phyloP scores from a whole-genome alignment of 768 basidiomycete species.

The Lentinula aciculospora region DNA sequence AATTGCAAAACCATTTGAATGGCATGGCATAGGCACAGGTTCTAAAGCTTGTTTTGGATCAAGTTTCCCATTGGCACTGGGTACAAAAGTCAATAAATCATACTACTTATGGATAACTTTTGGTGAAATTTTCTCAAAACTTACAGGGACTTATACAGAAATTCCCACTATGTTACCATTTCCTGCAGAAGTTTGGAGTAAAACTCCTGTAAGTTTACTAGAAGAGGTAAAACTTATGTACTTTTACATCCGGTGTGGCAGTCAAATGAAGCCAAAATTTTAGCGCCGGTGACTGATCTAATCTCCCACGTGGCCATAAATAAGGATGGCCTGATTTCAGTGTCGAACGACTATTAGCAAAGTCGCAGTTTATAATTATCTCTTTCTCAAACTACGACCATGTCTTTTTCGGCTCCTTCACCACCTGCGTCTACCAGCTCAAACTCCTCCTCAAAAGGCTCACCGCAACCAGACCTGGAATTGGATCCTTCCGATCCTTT shows the following conservation, averaged over 20 bases:
- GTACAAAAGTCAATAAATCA: no score
- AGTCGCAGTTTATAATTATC: neutral
- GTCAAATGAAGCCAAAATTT: neutral
- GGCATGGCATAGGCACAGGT: no score
- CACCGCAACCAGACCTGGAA: conserved; percentile 32
- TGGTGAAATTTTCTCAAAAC: no score
- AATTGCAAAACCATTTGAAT: no score
- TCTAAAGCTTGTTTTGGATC: no score
- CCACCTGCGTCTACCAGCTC: conserved; percentile 5
- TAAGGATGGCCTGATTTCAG: conserved; percentile 1
- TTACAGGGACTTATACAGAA: no score
- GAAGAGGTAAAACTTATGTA: no score
- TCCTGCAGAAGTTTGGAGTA: no score
- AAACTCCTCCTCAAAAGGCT: conserved; percentile 3
- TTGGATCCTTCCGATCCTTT: conserved; percentile 55
- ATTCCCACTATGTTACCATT: no score
- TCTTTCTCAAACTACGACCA: neutral
- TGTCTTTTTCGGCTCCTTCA: conserved; percentile 9
- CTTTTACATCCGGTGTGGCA: neutral
- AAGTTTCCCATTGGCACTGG: no score
- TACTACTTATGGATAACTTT: no score
- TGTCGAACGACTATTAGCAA: neutral
- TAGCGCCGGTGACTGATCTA: neutral
- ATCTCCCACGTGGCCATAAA: neutral
- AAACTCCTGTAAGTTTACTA: no score